Evolutionary conservation across 2,329 filamentous ascomycete species (phyloP), one percentile per base, ranked within the genome.

Genomic region (Xylariaceae sp.): DNA sequence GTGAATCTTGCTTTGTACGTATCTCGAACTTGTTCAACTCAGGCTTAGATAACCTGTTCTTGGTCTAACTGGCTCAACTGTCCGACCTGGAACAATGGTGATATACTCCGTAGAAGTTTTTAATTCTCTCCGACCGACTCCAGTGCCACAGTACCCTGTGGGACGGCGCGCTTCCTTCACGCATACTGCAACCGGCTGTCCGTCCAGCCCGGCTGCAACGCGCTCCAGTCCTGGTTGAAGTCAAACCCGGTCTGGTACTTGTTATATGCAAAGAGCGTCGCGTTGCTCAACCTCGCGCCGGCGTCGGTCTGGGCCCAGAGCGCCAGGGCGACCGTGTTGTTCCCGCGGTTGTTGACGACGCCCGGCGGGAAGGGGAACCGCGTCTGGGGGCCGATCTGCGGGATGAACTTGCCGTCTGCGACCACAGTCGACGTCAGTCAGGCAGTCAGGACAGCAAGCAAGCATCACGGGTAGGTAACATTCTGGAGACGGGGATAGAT

Each of bases 221-320:
- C 18, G 6, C 19, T 32, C 30, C 30, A 32, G 24, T 32, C 30
- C 30, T 14, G 30, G n/a, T 12, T 23, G 19, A 32, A 32, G 30
- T 23, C 19, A n/a, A 32, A 32, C 13, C 19, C 19, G 18, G 30
- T 32, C 19, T 32, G 30, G 17, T 32, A 32, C 19, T 22, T 12
- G 14, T 16, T 16, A 17, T 32, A 32, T 16, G 19, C 8, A 5
- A 32, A 32, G 12, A 32, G 14, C 14, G 30, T 32, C 3, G 13
- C 7, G 5, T 32, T 21, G 13, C 13, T 23, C 18, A 32, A 15
- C 15, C 17, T 22, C 3, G 30, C 19, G 4, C 18, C 18, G 5
- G n/a, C 30, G 18, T 32, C 19, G 3, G 30, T 32, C 30, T 32
- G 30, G 6, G 30, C 30, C 30, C 30, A 32, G 10, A 32, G 14